Evolutionary conservation across 495 filamentous ascomycete genomes (phyloP), one percentile per base, ranked within the genome.

Genomic region (Aspergillus steynii): DNA sequence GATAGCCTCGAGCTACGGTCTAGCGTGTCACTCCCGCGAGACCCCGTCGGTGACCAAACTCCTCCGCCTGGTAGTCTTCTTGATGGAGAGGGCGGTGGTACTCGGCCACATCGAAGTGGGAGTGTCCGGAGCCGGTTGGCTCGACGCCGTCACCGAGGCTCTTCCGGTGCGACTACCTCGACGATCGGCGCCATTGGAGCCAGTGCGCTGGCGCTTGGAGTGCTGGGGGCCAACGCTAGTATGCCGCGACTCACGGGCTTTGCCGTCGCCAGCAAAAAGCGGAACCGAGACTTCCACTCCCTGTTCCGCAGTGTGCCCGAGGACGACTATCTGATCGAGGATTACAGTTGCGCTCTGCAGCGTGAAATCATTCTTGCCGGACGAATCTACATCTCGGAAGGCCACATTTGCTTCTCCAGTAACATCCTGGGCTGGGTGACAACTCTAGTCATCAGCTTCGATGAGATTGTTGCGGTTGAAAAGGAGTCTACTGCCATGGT

Each of bases 351-450:
- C 69, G 95, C 95, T 15, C 73, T 99, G 20, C 95, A 99, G 71
- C 86, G 91, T 55, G 95, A 99, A 70, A 99, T 99, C 60, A 88
- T 99, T 50, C 84, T 96, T 10, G 94, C 97, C 64, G 95, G 95
- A 2, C 85, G 95, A 46, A 83, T 99, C 14, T 99, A 99, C 67
- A 89, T 99, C 31, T 97, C 94, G 0, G 95, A 99, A 74, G 92
- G 93, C 4, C 93, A 99, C 65, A 88, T 99, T 42, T 99, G 95
- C 77, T 99, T 99, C 75, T 96, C 93, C 61, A 98, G 95, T 74
- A 99, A 99, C 70, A 99, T 99, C 55, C 83, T 99, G 42, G 95
- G 95, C 42, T 99, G 95, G 95, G 87, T 96, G 1, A 99, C 96
- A 1, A 98, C 93, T 4, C 77, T 98, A 31, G 93, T 99, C 47